Evolutionary conservation across 2,329 filamentous ascomycete genomes (phyloP), one percentile per base, ranked within the genome.

Genomic region (Cladosporium sp.): DNA sequence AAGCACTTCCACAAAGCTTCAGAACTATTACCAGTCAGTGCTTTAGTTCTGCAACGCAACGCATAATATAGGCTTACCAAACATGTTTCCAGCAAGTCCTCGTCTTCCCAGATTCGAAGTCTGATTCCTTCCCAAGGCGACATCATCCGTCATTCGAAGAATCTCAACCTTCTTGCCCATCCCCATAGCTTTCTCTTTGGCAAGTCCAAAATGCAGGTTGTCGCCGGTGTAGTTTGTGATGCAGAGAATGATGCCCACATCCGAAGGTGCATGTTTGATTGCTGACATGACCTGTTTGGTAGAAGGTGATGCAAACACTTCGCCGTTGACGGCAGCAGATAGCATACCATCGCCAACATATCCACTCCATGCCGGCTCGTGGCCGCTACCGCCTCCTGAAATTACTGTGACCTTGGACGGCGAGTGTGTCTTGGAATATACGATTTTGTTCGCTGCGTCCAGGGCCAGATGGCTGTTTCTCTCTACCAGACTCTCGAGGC

Each of bases 221-320:
- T 76, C 73, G 1, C 73, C 73, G 0, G 73, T 76, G 48, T 76
- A 76, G 48, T 76, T 76, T 0, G 73, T 76, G 18, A 76, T 75
- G 43, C 73, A 75, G 13, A 76, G 54, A 39, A 76, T 75, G 3
- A 74, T 67, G 1, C 73, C 74, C 19, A 68, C 69, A 19, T 74
- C 70, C 7, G 68, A 72, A 0, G 73, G 72, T 0, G 72, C 70
- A 37, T 73, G 72, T 34, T 69, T 59, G 39, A 77, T 73, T 0
- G 71, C 73, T 2, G 72, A 70, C 72, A 75, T 74, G 52, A 77
- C 68, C 57, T 76, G 74, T 59, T 75, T 75, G 1, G 73, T 73
- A 5, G 66, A 68, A 0, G 74, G 74, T 13, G 68, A 72, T 1
- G 73, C 73, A 59, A 77, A 77, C 4, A 77, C 73, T 39, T 76